Conservation (phyloP, 371 early-diverging fungal species). For the Rhizopus delemar region DNA sequence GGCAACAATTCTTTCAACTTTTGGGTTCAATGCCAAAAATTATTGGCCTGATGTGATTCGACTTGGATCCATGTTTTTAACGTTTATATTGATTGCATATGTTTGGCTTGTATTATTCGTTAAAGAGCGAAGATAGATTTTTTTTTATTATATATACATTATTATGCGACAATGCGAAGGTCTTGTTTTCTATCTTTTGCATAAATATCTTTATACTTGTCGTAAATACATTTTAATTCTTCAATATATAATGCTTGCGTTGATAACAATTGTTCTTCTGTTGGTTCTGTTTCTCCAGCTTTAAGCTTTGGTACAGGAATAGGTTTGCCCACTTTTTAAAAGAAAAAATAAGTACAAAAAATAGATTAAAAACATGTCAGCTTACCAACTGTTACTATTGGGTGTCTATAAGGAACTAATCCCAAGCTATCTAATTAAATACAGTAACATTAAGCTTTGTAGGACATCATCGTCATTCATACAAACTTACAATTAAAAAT, state of each 20-base stretch:
- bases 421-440: conserved; percentile 45
- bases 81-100: conserved; percentile 71
- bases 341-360: not conserved
- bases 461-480: not conserved
- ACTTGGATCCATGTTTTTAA: conserved; percentile 59
- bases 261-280: conserved; percentile 55
- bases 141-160: not conserved
- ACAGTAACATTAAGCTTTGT: not conserved
- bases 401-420: conserved; percentile 55
- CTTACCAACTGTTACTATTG: conserved; percentile 48
- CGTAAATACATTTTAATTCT: conserved; percentile 60
- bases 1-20: conserved; percentile 82
- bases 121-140: conserved; percentile 73
- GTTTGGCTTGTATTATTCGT: conserved; percentile 83
- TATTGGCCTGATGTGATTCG: conserved; percentile 84
- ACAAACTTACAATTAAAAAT: conserved; percentile 58
- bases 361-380: not conserved
- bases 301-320: conserved; percentile 51
- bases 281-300: conserved; percentile 52
- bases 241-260: conserved; percentile 65
- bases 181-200: conserved; percentile 58
- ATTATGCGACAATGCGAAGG: conserved; percentile 11
- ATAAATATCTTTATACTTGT: conserved; percentile 71
- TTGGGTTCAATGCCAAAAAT: conserved; percentile 84
- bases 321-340: conserved; percentile 59